Percentiles rank a stretch among this genome's conserved stretches.
These are phyloP conservation scores for Chamaecyparis obtusa DNA, from an alignment of 75 land plant species.

Conservation along the genomic window DNA sequence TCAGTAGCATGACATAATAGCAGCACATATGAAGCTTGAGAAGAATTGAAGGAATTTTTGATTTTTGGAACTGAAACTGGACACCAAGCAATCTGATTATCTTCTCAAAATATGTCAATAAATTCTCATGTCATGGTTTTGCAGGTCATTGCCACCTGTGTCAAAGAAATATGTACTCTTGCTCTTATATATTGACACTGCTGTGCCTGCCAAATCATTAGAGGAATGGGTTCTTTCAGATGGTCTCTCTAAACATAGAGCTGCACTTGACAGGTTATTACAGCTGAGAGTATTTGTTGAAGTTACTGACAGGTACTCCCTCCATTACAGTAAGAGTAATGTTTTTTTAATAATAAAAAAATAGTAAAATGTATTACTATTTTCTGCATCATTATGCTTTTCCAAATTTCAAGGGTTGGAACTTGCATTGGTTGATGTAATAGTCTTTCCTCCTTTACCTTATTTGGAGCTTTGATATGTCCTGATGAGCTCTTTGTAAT, in stretches of 20 bases:
- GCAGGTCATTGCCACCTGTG: constrained; percentile 90
- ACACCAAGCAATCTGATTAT: not conserved
- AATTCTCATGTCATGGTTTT: not conserved
- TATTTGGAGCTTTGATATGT: not conserved
- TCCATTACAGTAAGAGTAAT: not conserved
- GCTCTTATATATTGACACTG: constrained; percentile 69
- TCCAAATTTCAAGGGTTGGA: constrained; percentile 4
- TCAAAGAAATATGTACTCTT: constrained; percentile 87
- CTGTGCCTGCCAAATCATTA: constrained; percentile 62
- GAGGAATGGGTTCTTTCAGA: constrained; percentile 87
- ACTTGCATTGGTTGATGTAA: not conserved
- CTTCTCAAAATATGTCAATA: not conserved
- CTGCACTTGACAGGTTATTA: constrained; percentile 82
- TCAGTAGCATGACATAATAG: not conserved
- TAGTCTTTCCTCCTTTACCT: not conserved
- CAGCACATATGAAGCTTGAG: not conserved
- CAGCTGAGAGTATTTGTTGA: constrained; percentile 74
- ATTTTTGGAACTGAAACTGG: not conserved
- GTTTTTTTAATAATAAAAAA: too few relatives aligned
- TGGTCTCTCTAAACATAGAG: constrained; percentile 77
- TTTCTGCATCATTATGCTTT: constrained; percentile 3
- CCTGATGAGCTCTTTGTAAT: not conserved
- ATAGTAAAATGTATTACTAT: not conserved
- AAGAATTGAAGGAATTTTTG: not conserved
- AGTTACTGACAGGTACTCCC: constrained; percentile 56